Percentiles rank a stretch among this genome's conserved stretches.
Evolutionary conservation across 2,329 filamentous ascomycete species (phyloP).

Genomic region (Scedosporium aurantiacum): DNA sequence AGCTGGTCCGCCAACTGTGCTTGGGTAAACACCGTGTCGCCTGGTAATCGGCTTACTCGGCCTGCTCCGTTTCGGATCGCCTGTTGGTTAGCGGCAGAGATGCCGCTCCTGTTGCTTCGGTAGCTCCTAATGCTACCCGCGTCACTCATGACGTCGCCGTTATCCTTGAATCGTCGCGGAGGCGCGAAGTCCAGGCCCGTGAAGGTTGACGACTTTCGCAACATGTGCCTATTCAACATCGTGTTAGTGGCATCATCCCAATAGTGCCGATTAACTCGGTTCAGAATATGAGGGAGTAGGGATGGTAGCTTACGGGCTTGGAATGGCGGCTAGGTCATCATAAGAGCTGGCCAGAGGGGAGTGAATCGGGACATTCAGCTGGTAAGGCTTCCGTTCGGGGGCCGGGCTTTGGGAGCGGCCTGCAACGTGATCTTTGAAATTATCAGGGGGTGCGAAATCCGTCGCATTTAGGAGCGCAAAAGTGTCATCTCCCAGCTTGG

Average conservation of each 20-base stretch:
- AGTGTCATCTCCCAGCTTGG: conserved; percentile 71
- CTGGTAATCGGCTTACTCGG: conserved; percentile 73
- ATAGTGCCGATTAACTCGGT: not conserved
- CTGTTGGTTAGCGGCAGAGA: conserved; percentile 57
- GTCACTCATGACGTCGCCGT: conserved; percentile 46
- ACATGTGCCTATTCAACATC: conserved; percentile 41
- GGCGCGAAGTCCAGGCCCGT: conserved; percentile 73
- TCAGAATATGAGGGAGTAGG: not conserved
- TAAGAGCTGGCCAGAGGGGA: conserved; percentile 75
- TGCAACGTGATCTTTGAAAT: conserved; percentile 53
- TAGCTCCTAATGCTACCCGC: conserved; percentile 57
- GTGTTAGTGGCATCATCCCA: conserved; percentile 15
- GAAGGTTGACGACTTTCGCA: conserved; percentile 70
- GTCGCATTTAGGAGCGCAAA: conserved; percentile 57
- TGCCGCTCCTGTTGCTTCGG: conserved; percentile 58
- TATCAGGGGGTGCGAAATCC: conserved; percentile 77
- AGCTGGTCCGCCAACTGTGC: conserved; percentile 52
- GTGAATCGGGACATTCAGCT: conserved; percentile 58
- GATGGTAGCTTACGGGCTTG: conserved; percentile 68
- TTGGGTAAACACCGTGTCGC: conserved; percentile 68
- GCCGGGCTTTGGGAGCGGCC: conserved; percentile 57
- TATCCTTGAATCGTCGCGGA: conserved; percentile 60
- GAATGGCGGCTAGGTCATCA: conserved; percentile 74
- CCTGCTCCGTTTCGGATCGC: conserved; percentile 76
- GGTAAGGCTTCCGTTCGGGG: conserved; percentile 60